These are phyloP conservation scores for Fusarium nematophilum DNA, from an alignment of 2,329 filamentous ascomycete species.

Conservation along the genomic window DNA sequence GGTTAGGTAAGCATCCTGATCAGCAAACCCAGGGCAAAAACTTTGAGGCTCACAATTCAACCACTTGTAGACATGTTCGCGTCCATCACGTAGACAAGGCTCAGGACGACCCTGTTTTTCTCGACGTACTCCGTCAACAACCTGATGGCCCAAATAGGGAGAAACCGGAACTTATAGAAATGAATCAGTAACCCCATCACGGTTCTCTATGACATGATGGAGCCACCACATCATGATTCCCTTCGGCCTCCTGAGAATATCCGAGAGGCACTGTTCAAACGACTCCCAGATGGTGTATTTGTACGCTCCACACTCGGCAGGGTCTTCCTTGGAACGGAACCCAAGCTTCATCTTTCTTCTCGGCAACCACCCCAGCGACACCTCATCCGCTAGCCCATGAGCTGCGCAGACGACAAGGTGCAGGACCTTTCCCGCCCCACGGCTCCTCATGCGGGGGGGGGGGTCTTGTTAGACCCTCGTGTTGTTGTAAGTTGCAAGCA, in stretches of 20 bases:
- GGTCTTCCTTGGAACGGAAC: neutral
- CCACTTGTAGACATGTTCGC: too few species aligned
- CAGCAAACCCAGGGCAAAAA: too few species aligned
- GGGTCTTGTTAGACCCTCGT: constrained; percentile 5
- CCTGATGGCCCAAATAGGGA: neutral
- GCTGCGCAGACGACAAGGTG: constrained; percentile 11
- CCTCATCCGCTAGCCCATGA: constrained; percentile 21
- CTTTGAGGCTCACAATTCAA: too few species aligned
- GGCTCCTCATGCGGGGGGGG: neutral
- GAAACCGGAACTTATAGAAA: neutral
- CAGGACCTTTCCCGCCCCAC: constrained; percentile 5
- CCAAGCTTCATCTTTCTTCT: constrained; percentile 3
- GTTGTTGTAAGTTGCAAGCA: constrained; percentile 17
- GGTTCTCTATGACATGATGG: too few species aligned
- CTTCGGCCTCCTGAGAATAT: constrained; percentile 15
- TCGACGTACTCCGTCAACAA: too few species aligned
- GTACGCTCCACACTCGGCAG: constrained; percentile 8
- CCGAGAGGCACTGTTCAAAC: constrained; percentile 15
- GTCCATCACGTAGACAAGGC: too few species aligned
- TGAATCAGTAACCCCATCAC: neutral
- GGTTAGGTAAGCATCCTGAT: too few species aligned
- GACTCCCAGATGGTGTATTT: constrained; percentile 23
- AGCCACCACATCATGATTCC: constrained; percentile 20
- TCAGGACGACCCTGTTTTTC: too few species aligned
- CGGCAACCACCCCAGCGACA: constrained; percentile 11